Percentiles rank a stretch among this genome's conserved stretches.
These are phyloP conservation scores for Zasmidium citrigriseum DNA, from an alignment of 2,329 filamentous ascomycete species.

Conservation along the genomic window DNA sequence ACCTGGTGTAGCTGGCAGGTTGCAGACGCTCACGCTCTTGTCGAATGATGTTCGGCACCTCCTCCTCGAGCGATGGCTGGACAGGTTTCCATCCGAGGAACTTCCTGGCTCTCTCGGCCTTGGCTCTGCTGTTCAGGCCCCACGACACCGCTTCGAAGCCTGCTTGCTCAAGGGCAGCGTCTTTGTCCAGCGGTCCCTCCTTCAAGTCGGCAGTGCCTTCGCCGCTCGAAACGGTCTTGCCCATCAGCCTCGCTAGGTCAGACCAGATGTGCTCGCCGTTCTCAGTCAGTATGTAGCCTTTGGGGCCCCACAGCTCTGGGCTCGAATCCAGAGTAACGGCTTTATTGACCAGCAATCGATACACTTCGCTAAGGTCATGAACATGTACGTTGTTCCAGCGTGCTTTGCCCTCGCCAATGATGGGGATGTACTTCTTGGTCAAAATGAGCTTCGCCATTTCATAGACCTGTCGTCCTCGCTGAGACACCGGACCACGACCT, in stretches of 20 bases:
- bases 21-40: neutral
- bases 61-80: neutral
- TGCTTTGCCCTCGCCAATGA: conserved; percentile 58
- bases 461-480: conserved; percentile 59
- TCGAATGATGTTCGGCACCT: neutral
- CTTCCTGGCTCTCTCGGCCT: conserved; percentile 57
- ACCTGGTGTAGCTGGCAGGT: too few species aligned
- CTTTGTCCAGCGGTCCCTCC: conserved; percentile 53
- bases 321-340: conserved; percentile 13
- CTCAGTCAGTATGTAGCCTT: conserved; percentile 68
- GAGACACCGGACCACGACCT: conserved; percentile 54
- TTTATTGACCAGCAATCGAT: conserved; percentile 51
- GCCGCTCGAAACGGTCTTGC: conserved; percentile 31
- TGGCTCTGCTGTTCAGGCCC: conserved; percentile 61
- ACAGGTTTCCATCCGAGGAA: conserved; percentile 61
- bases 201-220: conserved; percentile 39
- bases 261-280: conserved; percentile 62
- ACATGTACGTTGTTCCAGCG: conserved; percentile 59
- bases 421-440: conserved; percentile 53
- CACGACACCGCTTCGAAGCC: conserved; percentile 54
- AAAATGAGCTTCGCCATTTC: conserved; percentile 54
- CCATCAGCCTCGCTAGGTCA: conserved; percentile 26
- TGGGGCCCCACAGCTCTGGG: conserved; percentile 55
- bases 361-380: conserved; percentile 58
- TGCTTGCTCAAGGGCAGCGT: conserved; percentile 47